Evolutionary conservation across 345 rosid species (phyloP).

Genomic region (Rhizophora mangle): DNA sequence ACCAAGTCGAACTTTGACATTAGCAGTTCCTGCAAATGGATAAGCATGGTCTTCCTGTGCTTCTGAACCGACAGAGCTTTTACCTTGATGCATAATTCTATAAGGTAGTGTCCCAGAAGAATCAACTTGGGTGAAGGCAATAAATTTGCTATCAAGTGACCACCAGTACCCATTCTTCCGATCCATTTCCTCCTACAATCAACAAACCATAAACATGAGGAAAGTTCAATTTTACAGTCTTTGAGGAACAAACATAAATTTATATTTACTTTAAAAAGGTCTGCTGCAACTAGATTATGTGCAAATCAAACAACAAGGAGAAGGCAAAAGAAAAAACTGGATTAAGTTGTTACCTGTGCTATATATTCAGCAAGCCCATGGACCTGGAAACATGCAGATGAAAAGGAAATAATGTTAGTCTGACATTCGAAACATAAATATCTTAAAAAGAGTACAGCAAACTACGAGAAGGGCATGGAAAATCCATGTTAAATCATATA

Average conservation of each 20-base stretch:
- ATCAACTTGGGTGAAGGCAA: slow-evolving; percentile 84
- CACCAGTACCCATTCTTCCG: slow-evolving; percentile 96
- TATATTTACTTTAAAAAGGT: too few relatives aligned
- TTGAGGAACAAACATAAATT: too few relatives aligned
- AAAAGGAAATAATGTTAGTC: slow-evolving; percentile 13
- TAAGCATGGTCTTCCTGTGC: slow-evolving; percentile 94
- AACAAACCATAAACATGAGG: slow-evolving; percentile 7
- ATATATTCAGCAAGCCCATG: slow-evolving; percentile 98
- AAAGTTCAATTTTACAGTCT: neutral
- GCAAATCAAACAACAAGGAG: neutral
- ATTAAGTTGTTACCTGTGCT: slow-evolving; percentile 73
- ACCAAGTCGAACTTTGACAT: slow-evolving; percentile 81
- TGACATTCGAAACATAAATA: slow-evolving; percentile 25
- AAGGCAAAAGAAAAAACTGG: slow-evolving; percentile 12
- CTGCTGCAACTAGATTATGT: neutral
- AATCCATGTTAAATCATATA: too few relatives aligned
- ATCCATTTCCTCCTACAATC: slow-evolving; percentile 92
- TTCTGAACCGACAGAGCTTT: slow-evolving; percentile 67
- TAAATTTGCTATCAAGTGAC: slow-evolving; percentile 84
- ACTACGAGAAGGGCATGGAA: neutral
- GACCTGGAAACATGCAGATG: slow-evolving; percentile 47
- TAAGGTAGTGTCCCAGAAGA: slow-evolving; percentile 65
- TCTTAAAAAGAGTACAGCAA: neutral
- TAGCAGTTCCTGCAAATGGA: slow-evolving; percentile 92
- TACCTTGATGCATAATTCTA: slow-evolving; percentile 98